Evolutionary conservation across 1,284 basidiomycete species (phyloP).

Genomic region (Vanrija pseudolonga): DNA sequence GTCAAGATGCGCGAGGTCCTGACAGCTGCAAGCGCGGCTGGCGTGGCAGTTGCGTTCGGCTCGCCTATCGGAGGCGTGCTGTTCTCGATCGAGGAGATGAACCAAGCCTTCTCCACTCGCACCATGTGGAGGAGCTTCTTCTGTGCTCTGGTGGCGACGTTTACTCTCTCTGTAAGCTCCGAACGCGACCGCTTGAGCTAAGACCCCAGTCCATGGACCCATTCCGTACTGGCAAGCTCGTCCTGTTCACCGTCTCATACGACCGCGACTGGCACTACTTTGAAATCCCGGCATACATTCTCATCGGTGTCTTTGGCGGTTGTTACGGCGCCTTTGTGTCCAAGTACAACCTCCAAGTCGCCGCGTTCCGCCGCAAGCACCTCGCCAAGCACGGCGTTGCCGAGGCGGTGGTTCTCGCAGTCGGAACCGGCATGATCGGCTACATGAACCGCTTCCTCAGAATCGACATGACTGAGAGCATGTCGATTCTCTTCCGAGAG

Average conservation of each 20-base stretch:
- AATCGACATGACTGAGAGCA: slow-evolving; percentile 97
- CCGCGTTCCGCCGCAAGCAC: slow-evolving; percentile 87
- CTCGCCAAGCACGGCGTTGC: slow-evolving; percentile 76
- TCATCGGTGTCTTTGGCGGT: slow-evolving; percentile 94
- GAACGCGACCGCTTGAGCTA: slow-evolving; percentile 1
- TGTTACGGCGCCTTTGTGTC: slow-evolving; percentile 95
- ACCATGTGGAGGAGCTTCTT: slow-evolving; percentile 99
- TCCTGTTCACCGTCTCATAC: slow-evolving; percentile 96
- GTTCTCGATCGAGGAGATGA: slow-evolving; percentile 92
- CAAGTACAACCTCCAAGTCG: slow-evolving; percentile 94
- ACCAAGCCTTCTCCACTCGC: slow-evolving; percentile 89
- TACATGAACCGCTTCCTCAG: slow-evolving; percentile 94
- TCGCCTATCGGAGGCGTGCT: slow-evolving; percentile 96
- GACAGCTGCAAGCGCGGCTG: slow-evolving; percentile 92
- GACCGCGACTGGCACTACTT: slow-evolving; percentile 99
- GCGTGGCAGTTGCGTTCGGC: slow-evolving; percentile 95
- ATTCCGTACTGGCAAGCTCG: slow-evolving; percentile 95
- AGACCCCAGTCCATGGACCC: slow-evolving; percentile 84
- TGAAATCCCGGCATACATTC: slow-evolving; percentile 90
- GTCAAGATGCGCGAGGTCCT: slow-evolving; percentile 94
- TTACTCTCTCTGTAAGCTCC: slow-evolving; percentile 78
- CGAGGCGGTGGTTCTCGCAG: slow-evolving; percentile 84
- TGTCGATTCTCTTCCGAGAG: slow-evolving; percentile 94
- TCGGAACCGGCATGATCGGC: slow-evolving; percentile 82
- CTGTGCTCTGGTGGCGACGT: slow-evolving; percentile 93